Percentiles rank a stretch among this genome's conserved stretches.
These are phyloP conservation scores for Paracorniculantispora psalliotae DNA, from an alignment of 2,329 filamentous ascomycete genomes.

Conservation along the genomic window DNA sequence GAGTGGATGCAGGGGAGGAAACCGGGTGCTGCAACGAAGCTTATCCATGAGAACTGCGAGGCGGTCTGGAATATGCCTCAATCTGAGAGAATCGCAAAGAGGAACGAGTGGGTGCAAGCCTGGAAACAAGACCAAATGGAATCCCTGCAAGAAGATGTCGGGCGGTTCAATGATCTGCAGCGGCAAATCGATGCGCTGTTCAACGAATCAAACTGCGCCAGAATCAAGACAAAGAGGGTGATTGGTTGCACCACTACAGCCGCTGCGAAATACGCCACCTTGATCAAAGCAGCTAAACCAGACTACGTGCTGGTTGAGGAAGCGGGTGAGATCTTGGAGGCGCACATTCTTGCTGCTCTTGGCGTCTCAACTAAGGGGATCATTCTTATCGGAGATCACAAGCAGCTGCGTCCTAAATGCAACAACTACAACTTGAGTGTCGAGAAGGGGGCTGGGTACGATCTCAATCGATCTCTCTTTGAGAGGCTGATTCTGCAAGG, in stretches of 20 bases:
- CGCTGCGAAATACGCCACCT: conserved; percentile 55
- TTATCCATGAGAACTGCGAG: no score
- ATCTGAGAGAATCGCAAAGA: no score
- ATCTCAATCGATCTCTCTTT: conserved; percentile 65
- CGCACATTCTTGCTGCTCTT: conserved; percentile 56
- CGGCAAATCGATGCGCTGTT: conserved; percentile 38
- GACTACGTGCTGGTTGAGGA: conserved; percentile 65
- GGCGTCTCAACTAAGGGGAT: conserved; percentile 53
- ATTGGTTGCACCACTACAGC: conserved; percentile 69
- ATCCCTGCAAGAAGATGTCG: conserved; percentile 32
- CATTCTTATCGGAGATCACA: conserved; percentile 68
- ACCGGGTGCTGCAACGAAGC: no score
- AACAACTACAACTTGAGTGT: conserved; percentile 56
- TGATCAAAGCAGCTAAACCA: conserved; percentile 49
- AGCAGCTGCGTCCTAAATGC: conserved; percentile 65
- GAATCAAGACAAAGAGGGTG: conserved; percentile 51
- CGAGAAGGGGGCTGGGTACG: conserved; percentile 60
- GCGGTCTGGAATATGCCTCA: no score
- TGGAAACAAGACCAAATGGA: conserved; percentile 47
- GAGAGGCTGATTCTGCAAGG: conserved; percentile 59
- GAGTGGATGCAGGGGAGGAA: no score
- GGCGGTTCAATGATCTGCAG: conserved; percentile 38
- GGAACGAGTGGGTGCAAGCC: conserved; percentile 35
- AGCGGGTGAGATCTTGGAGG: conserved; percentile 68
- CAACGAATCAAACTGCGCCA: conserved; percentile 34